These are phyloP conservation scores for Tulasnella sp. DNA, from an alignment of 768 basidiomycete species.

Conservation along the genomic window DNA sequence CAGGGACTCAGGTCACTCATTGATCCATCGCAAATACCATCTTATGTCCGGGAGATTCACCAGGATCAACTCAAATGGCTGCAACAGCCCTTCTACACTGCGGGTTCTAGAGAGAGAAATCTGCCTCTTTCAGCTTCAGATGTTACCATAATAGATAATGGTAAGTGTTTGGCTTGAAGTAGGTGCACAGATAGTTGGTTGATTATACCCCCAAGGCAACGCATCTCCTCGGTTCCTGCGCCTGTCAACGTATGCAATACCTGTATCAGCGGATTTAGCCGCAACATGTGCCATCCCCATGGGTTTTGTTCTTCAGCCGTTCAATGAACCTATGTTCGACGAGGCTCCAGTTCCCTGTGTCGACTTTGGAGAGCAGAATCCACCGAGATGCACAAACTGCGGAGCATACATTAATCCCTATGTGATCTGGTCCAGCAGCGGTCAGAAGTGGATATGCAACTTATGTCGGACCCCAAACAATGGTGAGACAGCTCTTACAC, in stretches of 20 bases:
- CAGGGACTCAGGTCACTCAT: constrained; percentile 57
- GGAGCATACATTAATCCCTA: constrained; percentile 89
- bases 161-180: constrained; percentile 24
- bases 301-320: constrained; percentile 77
- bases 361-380: constrained; percentile 55
- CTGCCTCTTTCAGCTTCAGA: constrained; percentile 80
- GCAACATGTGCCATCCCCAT: constrained; percentile 75
- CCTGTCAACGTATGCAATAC: constrained; percentile 80
- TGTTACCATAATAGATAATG: constrained; percentile 86
- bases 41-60: constrained; percentile 67
- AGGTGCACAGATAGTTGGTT: neutral
- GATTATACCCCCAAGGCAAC: constrained; percentile 42
- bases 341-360: constrained; percentile 75
- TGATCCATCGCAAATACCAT: constrained; percentile 84
- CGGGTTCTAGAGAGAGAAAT: constrained; percentile 38
- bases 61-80: constrained; percentile 70
- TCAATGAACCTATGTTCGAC: constrained; percentile 62
- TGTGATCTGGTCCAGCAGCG: constrained; percentile 74
- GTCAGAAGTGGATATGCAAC: constrained; percentile 84
- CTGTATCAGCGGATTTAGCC: constrained; percentile 63
- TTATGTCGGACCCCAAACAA: constrained; percentile 71
- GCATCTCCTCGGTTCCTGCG: constrained; percentile 85
- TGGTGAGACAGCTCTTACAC: constrained; percentile 40
- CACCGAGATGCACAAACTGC: constrained; percentile 73
- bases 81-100: constrained; percentile 50